A percentile compares a stretch with the other conserved stretches of the same genome.
These are phyloP conservation scores for Cladophialophora chaetospira DNA, from an alignment of 2,329 filamentous ascomycete species.

Conservation along the genomic window DNA sequence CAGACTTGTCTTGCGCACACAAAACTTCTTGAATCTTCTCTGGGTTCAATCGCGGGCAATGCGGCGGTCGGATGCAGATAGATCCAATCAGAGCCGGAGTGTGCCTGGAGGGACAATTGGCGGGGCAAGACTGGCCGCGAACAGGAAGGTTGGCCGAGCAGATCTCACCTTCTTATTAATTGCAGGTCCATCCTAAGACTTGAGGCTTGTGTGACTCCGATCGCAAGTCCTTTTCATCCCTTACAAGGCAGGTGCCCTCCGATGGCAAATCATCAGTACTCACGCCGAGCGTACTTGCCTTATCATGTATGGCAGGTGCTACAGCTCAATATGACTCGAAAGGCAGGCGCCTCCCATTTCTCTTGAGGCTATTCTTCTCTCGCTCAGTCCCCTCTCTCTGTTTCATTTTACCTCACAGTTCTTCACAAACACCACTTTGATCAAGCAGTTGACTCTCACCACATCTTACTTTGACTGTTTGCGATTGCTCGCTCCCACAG, in stretches of 20 bases:
- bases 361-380: neutral
- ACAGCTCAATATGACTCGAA: neutral
- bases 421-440: no score
- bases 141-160: constrained; percentile 13
- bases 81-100: constrained; percentile 16
- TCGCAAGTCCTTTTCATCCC: no score
- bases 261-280: neutral
- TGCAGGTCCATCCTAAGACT: neutral
- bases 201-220: no score
- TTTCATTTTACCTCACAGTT: neutral
- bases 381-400: neutral
- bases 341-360: neutral
- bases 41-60: constrained; percentile 8
- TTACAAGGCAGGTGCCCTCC: no score
- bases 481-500: neutral
- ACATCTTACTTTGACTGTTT: constrained; percentile 1
- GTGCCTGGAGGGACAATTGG: constrained; percentile 21
- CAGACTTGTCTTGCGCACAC: constrained; percentile 19
- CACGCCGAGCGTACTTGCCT: no score
- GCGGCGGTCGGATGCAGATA: constrained; percentile 3
- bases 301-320: no score
- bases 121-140: neutral
- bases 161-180: neutral
- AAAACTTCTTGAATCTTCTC: constrained; percentile 29
- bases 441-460: no score